Evolutionary conservation across 345 rosid species (phyloP), one percentile per base, ranked within the genome.

Genomic region (Pistacia atlantica): DNA sequence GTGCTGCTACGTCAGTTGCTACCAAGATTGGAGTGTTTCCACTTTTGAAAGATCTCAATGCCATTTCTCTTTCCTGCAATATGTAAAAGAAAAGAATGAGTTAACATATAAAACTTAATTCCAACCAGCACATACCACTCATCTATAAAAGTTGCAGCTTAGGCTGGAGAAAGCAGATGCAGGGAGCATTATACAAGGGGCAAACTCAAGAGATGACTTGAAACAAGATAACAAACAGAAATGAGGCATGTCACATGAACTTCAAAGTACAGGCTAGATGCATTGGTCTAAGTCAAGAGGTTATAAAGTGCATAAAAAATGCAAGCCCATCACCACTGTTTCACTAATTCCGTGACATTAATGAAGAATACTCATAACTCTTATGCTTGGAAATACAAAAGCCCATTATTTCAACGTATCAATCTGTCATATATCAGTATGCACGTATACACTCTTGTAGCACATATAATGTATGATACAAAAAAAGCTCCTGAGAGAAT

Each of bases 1-100:
- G 95, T 5, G 95, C 95, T 37, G 95, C 98, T 65, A 95, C 98
- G 67, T 95, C 99, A 5, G 99, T 95, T 64, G 99, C 99, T 10
- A 95, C 99, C 85, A 95, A 80, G 59, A 95, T 95, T 6, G 99
- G 99, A 17, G 98, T 92, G 45, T 83, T 86, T 37, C 99, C 99
- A 72, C 86, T 93, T 81, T 92, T 95, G 74, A 95, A 95, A 42
- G 99, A 91, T 22, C 89, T 84, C 73, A 95, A 79, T 49, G 99
- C 99, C 48, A 73, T 80, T 84, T 95, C 99, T 80, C 99, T 90
- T 92, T 95, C 99, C 99, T 95, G 88, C 61, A 91, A 59, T 14
- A 70, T 51, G 55, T 11, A 60, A 3, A 45, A 54, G 46, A 22
- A 45, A 5, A 33, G 75, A 14, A 11, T 3, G 28, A 14, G 63